Base-by-base conservation (phyloP, 2,329 filamentous ascomycete species). In the Pyricularia sp. region DNA sequence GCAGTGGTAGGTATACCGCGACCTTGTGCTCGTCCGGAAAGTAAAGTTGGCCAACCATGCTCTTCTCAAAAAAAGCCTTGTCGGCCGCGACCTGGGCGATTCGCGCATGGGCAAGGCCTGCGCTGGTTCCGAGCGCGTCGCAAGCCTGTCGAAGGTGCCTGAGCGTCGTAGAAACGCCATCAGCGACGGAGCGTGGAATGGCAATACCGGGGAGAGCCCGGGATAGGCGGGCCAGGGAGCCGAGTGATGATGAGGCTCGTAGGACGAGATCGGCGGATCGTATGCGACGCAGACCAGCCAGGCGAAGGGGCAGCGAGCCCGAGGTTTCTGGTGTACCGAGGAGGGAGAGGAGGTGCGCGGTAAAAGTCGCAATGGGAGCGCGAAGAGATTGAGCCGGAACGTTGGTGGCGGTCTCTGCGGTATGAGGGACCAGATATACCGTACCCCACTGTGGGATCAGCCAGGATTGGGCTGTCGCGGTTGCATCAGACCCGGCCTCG, bases 11-110 rank as follows among this genome's bases (percentile, higher is more conserved):
- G 77, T 99, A 99, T 0, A 99, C 95, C 0, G 95, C 95, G 28
- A 99, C 88, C 79, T 98, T 99, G 79, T 99, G 95, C 81, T 99
- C 95, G 76, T 99, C 95, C 0, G 95, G 95, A 78, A 99, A 99
- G 79, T 98, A 99, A 2, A 98, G 90, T 80, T 98, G 95, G 0
- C 94, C 95, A 14, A 99, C 95, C 95, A 99, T 99, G 76, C 92
- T 97, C 80, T 97, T 97, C 79, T 99, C 95, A 73, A 99, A 99
- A 79, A 99, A 99, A 0, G 94, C 94, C 70, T 91, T 89, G 78
- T 99, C 95, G 0, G 93, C 94, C 76, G 96, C 93, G 2, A 88
- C 86, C 79, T 97, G 94, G 6, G 95, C 95, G 65, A 93, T 88
- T 11, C 92, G 87, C 0, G 94, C 94, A 76, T 94, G 89, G 71